Percentiles rank a stretch among this genome's conserved stretches.
phyloP scores from a whole-genome alignment of 2,329 filamentous ascomycete species.

The Epichloe sylvatica region DNA sequence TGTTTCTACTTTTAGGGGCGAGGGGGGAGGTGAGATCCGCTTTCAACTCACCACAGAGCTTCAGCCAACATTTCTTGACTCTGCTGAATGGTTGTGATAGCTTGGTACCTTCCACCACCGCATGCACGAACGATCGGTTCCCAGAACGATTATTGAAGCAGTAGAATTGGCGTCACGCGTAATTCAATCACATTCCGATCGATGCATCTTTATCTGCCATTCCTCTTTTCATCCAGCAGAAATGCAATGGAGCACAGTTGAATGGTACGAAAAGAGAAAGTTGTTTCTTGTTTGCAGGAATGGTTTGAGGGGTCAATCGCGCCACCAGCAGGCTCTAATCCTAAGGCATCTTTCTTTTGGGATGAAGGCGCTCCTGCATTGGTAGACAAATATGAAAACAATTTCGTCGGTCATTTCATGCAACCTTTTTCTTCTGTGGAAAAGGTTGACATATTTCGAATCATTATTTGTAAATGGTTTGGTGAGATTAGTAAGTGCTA shows the following conservation, averaged over 20 bases:
- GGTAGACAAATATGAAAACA: conserved; percentile 2
- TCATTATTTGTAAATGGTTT: conserved; percentile 4
- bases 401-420: background rate
- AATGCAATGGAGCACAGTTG: conserved; percentile 2
- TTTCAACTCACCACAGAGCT: too few species aligned
- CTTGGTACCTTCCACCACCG: conserved; percentile 1
- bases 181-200: background rate
- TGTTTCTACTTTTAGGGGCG: too few species aligned
- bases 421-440: background rate
- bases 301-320: background rate
- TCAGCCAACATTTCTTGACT: too few species aligned
- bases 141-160: background rate
- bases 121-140: background rate
- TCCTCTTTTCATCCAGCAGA: conserved; percentile 2
- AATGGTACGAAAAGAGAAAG: conserved; percentile 1
- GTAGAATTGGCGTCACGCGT: background rate
- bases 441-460: conserved; percentile 3
- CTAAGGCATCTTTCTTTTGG: conserved; percentile 3
- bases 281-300: background rate
- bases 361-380: conserved; percentile 3
- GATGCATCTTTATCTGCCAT: background rate
- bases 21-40: too few species aligned
- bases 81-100: background rate
- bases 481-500: conserved; percentile 2
- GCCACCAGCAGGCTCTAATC: background rate